These are phyloP conservation scores for Trametes sanguinea DNA, from an alignment of 768 basidiomycete species.

Conservation along the genomic window DNA sequence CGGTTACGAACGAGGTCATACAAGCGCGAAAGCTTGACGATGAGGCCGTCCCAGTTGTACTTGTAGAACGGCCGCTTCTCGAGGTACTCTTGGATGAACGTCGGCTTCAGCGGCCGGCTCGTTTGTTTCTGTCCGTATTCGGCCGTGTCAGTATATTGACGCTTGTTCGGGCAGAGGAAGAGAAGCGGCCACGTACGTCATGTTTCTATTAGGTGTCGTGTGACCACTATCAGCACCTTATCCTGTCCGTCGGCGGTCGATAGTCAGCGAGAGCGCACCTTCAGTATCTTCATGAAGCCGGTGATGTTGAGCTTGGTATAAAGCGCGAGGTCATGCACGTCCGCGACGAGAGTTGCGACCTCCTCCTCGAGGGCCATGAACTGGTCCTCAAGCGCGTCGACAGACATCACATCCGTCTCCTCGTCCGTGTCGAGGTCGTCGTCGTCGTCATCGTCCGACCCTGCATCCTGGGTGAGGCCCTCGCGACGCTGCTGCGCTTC, in stretches of 20 bases:
- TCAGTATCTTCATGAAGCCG: slow-evolving; percentile 97
- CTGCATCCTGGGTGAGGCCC: slow-evolving; percentile 58
- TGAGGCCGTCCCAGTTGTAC: slow-evolving; percentile 93
- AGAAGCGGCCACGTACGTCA: slow-evolving; percentile 56
- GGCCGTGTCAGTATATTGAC: neutral
- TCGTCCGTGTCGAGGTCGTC: slow-evolving; percentile 41
- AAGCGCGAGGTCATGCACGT: slow-evolving; percentile 87
- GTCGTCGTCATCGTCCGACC: slow-evolving; percentile 67
- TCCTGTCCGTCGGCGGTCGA: neutral
- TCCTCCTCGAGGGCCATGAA: slow-evolving; percentile 91
- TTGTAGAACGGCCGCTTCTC: slow-evolving; percentile 96
- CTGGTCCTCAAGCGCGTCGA: slow-evolving; percentile 79
- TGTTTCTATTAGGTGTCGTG: slow-evolving; percentile 69
- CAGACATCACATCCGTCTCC: slow-evolving; percentile 53
- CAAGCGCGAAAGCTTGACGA: slow-evolving; percentile 92
- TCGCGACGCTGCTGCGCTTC: slow-evolving; percentile 57
- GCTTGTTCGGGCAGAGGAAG: neutral
- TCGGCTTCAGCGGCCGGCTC: slow-evolving; percentile 72
- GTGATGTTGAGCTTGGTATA: slow-evolving; percentile 98
- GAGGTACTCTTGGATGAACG: slow-evolving; percentile 89
- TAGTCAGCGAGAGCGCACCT: slow-evolving; percentile 47
- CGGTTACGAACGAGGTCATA: slow-evolving; percentile 95
- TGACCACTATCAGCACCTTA: slow-evolving; percentile 4
- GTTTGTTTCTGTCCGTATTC: slow-evolving; percentile 82
- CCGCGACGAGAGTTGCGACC: slow-evolving; percentile 91